Percentiles rank a stretch among this genome's conserved stretches.
Evolutionary conservation across 495 filamentous ascomycete genomes (phyloP).

Genomic region (Oleoguttula mirabilis): DNA sequence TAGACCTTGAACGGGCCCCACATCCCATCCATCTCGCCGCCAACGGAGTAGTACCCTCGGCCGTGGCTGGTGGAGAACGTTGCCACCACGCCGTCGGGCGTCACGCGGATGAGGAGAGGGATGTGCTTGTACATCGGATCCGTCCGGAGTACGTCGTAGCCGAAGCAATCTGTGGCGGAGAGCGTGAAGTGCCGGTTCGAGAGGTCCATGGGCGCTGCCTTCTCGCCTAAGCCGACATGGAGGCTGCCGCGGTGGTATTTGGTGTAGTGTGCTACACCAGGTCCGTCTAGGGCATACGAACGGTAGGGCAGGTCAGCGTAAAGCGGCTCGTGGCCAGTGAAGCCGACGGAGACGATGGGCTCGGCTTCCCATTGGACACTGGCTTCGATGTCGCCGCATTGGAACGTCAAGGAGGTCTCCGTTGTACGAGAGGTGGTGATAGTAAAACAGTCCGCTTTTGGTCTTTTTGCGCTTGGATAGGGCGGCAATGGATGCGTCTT

Average conservation of each 20-base stretch:
- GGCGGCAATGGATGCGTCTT: slow-evolving; percentile 45
- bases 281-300: slow-evolving; percentile 48
- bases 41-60: slow-evolving; percentile 50
- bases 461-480: slow-evolving; percentile 44
- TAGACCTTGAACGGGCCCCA: slow-evolving; percentile 62
- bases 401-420: slow-evolving; percentile 31
- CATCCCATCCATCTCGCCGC: slow-evolving; percentile 58
- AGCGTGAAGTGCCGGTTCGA: slow-evolving; percentile 51
- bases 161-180: slow-evolving; percentile 55
- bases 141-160: slow-evolving; percentile 56
- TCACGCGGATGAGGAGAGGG: slow-evolving; percentile 53
- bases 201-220: slow-evolving; percentile 60
- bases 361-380: slow-evolving; percentile 43
- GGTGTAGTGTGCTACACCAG: slow-evolving; percentile 50
- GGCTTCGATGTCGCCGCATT: slow-evolving; percentile 39
- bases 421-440: background rate
- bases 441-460: slow-evolving; percentile 25
- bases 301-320: slow-evolving; percentile 48
- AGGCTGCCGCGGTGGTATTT: slow-evolving; percentile 44
- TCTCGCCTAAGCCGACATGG: slow-evolving; percentile 58
- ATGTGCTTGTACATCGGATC: slow-evolving; percentile 67
- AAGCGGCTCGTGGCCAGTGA: slow-evolving; percentile 38
- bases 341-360: slow-evolving; percentile 45
- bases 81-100: slow-evolving; percentile 46
- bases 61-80: slow-evolving; percentile 55